A percentile compares a stretch with the other conserved stretches of the same genome.
These are phyloP conservation scores for Kondoa malvinella DNA, from an alignment of 768 basidiomycete species.

Conservation along the genomic window DNA sequence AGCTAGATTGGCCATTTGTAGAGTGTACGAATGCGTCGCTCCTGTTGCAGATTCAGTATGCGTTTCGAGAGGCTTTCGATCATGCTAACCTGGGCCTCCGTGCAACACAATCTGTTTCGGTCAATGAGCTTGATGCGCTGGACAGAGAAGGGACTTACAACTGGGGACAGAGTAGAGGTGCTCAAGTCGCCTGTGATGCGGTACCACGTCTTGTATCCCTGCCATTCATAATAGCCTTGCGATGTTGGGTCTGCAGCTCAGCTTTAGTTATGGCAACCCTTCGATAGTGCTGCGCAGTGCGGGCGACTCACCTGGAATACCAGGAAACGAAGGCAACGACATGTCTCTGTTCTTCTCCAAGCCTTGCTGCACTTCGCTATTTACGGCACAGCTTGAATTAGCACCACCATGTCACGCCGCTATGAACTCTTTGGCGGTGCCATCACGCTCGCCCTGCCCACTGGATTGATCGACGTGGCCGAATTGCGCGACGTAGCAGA, in stretches of 20 bases:
- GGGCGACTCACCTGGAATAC: neutral
- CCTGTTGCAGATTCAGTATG: too few species aligned
- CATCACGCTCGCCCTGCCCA: conserved; percentile 47
- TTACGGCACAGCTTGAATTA: neutral
- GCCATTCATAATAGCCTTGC: neutral
- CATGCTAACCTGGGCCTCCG: neutral
- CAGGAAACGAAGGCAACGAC: neutral
- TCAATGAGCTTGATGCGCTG: too few species aligned
- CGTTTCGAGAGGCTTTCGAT: neutral
- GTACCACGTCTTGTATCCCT: neutral
- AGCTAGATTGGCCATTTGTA: neutral
- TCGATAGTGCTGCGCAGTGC: neutral
- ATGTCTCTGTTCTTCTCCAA: too few species aligned
- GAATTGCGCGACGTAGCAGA: conserved; percentile 72
- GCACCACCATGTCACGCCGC: neutral
- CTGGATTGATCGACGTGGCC: conserved; percentile 55
- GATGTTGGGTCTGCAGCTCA: neutral
- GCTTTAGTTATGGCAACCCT: neutral
- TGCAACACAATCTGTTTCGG: neutral
- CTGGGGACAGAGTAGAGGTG: neutral
- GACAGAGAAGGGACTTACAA: too few species aligned
- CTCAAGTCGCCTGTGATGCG: neutral
- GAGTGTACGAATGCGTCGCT: too few species aligned
- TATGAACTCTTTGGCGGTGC: conserved; percentile 67
- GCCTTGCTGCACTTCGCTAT: too few species aligned